A percentile compares a stretch with the other conserved stretches of the same genome.
Conservation (phyloP, 805 yeast species). For the Candida dendrica region DNA sequence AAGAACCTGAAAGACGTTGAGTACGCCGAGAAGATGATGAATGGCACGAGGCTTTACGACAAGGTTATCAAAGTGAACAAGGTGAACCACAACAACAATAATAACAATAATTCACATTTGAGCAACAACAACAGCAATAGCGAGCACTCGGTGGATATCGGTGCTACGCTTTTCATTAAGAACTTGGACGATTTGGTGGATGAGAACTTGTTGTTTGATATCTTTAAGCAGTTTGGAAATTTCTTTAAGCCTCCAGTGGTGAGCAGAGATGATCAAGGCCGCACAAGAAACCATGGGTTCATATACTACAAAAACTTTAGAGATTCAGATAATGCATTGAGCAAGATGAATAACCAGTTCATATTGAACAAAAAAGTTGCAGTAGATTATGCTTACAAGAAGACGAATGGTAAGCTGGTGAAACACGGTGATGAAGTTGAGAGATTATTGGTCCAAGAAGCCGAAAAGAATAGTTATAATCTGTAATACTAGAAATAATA, state of each 20-base stretch:
- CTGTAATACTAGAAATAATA: neutral
- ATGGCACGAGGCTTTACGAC: slow-evolving; percentile 56
- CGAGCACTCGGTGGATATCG: slow-evolving; percentile 31
- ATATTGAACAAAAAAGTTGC: slow-evolving; percentile 59
- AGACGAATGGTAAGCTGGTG: slow-evolving; percentile 37
- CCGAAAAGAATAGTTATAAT: slow-evolving; percentile 33
- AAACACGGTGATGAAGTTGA: slow-evolving; percentile 79
- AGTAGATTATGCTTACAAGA: slow-evolving; percentile 68
- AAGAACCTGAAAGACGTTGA: slow-evolving; percentile 52
- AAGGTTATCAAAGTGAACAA: slow-evolving; percentile 52
- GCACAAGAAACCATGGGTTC: slow-evolving; percentile 59
- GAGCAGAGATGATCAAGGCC: slow-evolving; percentile 38
- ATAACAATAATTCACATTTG: slow-evolving; percentile 3
- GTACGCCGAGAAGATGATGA: slow-evolving; percentile 55
- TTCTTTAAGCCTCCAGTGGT: slow-evolving; percentile 44
- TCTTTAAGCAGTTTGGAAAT: slow-evolving; percentile 59
- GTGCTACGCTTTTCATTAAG: slow-evolving; percentile 66
- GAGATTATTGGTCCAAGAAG: slow-evolving; percentile 60
- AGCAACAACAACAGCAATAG: slow-evolving; percentile 10
- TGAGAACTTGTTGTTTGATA: slow-evolving; percentile 43
- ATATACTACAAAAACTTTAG: slow-evolving; percentile 58
- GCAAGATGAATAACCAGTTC: slow-evolving; percentile 57
- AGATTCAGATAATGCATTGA: slow-evolving; percentile 65
- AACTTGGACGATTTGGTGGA: slow-evolving; percentile 64
- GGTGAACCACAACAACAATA: slow-evolving; percentile 26